Conservation (phyloP, 2,329 filamentous ascomycete species). For the Colletotrichum musicola region DNA sequence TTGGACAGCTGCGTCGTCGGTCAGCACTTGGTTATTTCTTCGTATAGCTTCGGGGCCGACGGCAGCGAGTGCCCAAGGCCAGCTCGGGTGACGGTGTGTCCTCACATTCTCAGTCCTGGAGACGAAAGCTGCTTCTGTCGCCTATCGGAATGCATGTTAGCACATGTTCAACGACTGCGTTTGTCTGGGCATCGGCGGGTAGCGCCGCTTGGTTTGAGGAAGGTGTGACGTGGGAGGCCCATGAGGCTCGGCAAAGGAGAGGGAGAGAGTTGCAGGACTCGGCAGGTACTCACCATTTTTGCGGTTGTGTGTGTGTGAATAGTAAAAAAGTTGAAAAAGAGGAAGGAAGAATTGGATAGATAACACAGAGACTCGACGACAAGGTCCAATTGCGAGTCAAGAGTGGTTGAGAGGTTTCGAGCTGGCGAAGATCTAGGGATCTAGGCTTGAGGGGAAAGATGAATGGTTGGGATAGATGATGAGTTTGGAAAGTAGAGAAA, state of each 20-base stretch:
- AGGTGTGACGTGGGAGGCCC: slow-evolving; percentile 2
- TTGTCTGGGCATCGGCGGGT: background rate
- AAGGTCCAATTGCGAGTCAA: slow-evolving; percentile 21
- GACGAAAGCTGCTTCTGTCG: slow-evolving; percentile 45
- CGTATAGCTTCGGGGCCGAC: background rate
- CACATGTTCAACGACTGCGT: background rate
- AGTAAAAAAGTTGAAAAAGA: slow-evolving; percentile 1
- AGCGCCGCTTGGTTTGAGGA: background rate
- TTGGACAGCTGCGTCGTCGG: slow-evolving; percentile 78
- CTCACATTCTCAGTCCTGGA: slow-evolving; percentile 52
- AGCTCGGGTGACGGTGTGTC: slow-evolving; percentile 3
- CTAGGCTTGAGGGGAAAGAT: background rate
- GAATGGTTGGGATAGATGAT: slow-evolving; percentile 14
- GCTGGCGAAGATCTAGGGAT: background rate
- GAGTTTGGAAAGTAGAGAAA: slow-evolving; percentile 6
- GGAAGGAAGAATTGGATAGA: slow-evolving; percentile 17
- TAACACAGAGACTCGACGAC: background rate
- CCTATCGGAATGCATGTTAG: slow-evolving; percentile 42
- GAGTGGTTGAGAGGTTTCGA: slow-evolving; percentile 3
- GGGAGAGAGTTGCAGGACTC: too few relatives aligned
- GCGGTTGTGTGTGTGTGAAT: slow-evolving; percentile 30
- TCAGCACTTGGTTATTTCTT: slow-evolving; percentile 34
- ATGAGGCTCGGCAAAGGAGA: slow-evolving; percentile 3
- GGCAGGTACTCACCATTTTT: slow-evolving; percentile 42
- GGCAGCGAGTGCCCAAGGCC: background rate